phyloP scores from a whole-genome alignment of 176 grass and related monocot genomes.

The Secale cereale region DNA sequence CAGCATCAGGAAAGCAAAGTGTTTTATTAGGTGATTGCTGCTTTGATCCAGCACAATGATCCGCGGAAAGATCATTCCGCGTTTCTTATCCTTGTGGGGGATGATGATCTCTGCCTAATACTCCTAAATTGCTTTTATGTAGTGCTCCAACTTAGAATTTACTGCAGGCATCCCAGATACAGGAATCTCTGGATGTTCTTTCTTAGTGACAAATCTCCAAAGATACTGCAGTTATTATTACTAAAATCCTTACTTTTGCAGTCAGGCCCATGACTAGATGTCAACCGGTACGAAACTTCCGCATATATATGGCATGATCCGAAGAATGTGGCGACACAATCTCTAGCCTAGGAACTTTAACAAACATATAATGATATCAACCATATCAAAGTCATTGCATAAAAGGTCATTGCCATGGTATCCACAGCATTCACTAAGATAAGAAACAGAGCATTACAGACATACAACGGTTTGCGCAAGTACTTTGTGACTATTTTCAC shows the following conservation, averaged over 20 bases:
- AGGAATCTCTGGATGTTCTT: neutral
- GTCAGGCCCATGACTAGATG: neutral
- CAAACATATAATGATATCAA: neutral
- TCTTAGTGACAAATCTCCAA: constrained; percentile 12
- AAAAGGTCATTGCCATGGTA: neutral
- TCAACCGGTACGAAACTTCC: constrained; percentile 1
- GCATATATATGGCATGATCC: constrained; percentile 16
- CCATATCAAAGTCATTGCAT: neutral
- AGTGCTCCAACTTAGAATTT: constrained; percentile 18
- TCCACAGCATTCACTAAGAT: neutral
- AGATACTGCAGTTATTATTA: constrained; percentile 1
- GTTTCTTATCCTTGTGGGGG: constrained; percentile 29
- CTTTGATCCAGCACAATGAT: constrained; percentile 41
- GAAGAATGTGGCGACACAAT: neutral
- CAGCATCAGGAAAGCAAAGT: neutral
- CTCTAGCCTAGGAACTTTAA: neutral
- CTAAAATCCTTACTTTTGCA: neutral
- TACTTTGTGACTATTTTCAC: neutral
- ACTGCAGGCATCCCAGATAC: neutral
- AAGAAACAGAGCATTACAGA: neutral
- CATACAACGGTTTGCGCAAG: neutral
- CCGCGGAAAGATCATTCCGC: constrained; percentile 20
- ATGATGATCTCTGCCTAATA: neutral
- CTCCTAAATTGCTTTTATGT: neutral
- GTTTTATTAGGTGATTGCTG: constrained; percentile 23